Evolutionary conservation across 805 yeast species (phyloP), one percentile per base, ranked within the genome.

Genomic region (Candida piceae): DNA sequence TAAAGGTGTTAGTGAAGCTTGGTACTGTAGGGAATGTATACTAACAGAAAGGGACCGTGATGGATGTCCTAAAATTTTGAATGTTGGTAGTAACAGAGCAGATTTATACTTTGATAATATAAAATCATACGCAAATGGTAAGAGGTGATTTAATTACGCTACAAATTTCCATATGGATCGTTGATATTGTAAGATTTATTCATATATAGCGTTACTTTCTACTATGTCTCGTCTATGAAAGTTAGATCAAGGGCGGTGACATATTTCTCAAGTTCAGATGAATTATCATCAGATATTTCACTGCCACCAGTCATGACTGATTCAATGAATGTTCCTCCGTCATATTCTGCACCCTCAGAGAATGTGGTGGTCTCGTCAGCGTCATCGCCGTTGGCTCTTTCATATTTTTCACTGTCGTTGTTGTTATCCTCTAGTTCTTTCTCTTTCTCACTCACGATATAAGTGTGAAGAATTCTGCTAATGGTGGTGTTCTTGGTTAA

Each of bases 1-100:
- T 19, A 64, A 60, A 30, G 86, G 88, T 5, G 71, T 72, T 8
- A 70, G 72, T 11, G 83, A 79, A 39, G 95, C 96, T 0, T 83
- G 67, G 50, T 90, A 85, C 57, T 89, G 97, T 53, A 69, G 74
- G 45, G 95, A 87, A 54, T 89, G 97, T 58, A 89, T 87, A 5
- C 55, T 74, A 33, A 53, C 74, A 28, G 97, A 88, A 53, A 78
- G 77, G 51, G 86, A 84, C 53, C 66, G 95, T 30, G 96, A 89
- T 57, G 97, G 97, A 1, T 89, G 97, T 63, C 97, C 97, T 1
- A 73, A 80, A 48, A 76, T 89, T 36, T 57, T 82, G 13, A 89
- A 87, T 52, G 66, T 87, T 32, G 96, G 97, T 7, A 74, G 86
- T n/a, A 74, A 78, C 35, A 72, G 77, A 52, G 68, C 79, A 4